phyloP scores from a whole-genome alignment of 129 eudicot species.

The Chrysanthemum lavandulifolium region DNA sequence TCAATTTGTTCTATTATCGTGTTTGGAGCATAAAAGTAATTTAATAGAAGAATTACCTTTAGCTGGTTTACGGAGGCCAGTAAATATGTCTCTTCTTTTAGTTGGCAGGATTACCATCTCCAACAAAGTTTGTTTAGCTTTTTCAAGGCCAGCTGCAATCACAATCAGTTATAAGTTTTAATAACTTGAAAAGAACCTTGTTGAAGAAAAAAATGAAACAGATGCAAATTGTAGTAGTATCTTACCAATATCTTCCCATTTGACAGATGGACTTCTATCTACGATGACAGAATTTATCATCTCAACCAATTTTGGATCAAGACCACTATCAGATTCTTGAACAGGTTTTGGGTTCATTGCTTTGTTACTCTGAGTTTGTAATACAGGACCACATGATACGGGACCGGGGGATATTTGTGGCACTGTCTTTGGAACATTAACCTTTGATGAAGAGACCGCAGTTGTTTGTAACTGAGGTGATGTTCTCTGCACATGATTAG shows the following conservation, averaged over 20 bases:
- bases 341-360: slow-evolving; percentile 42
- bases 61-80: slow-evolving; percentile 96
- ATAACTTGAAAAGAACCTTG: not conserved
- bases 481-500: slow-evolving; percentile 24
- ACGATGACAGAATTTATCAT: slow-evolving; percentile 92
- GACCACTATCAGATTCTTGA: slow-evolving; percentile 49
- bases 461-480: slow-evolving; percentile 43
- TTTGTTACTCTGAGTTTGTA: slow-evolving; percentile 43
- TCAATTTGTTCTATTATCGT: not conserved
- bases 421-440: slow-evolving; percentile 33
- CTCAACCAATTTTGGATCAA: slow-evolving; percentile 79
- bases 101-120: slow-evolving; percentile 99
- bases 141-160: slow-evolving; percentile 93
- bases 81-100: slow-evolving; percentile 86
- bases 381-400: slow-evolving; percentile 32
- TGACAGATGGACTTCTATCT: slow-evolving; percentile 92
- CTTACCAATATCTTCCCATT: slow-evolving; percentile 99
- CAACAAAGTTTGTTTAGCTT: slow-evolving; percentile 87
- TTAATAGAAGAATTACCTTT: slow-evolving; percentile 51
- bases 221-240: slow-evolving; percentile 13
- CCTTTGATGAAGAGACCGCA: slow-evolving; percentile 28
- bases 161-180: slow-evolving; percentile 6
- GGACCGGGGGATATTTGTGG: slow-evolving; percentile 43
- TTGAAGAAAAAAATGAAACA: not conserved
- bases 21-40: not conserved